These are phyloP conservation scores for Prunus armeniaca DNA, from an alignment of 306 rosid species.

Conservation along the genomic window DNA sequence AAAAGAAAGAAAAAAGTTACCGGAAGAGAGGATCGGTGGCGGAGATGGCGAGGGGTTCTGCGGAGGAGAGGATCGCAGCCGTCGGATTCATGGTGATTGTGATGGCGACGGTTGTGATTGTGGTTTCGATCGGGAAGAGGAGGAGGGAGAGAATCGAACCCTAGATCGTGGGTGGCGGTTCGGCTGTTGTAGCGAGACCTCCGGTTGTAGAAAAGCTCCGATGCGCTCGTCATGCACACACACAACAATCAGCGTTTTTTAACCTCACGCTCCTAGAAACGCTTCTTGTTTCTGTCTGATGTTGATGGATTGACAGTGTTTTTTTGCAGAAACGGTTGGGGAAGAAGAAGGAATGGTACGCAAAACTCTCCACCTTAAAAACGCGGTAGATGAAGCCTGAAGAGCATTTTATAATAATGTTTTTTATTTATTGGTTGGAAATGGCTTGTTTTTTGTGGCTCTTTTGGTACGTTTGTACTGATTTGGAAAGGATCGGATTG, in stretches of 20 bases:
- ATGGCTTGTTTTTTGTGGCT: background rate
- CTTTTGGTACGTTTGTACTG: background rate
- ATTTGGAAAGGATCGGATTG: background rate
- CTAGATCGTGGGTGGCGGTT: slow-evolving; percentile 33
- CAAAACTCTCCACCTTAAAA: background rate
- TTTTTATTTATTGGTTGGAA: background rate
- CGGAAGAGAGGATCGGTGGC: slow-evolving; percentile 34
- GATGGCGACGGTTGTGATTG: slow-evolving; percentile 20
- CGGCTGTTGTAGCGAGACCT: slow-evolving; percentile 81
- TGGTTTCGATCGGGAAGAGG: slow-evolving; percentile 21
- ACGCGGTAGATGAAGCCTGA: background rate
- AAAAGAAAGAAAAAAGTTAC: background rate
- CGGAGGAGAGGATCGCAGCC: slow-evolving; percentile 48
- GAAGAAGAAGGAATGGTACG: background rate
- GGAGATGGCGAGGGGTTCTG: slow-evolving; percentile 42
- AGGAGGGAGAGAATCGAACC: slow-evolving; percentile 34
- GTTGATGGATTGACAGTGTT: background rate
- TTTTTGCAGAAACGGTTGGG: background rate
- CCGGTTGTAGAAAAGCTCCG: slow-evolving; percentile 66
- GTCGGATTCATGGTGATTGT: slow-evolving; percentile 38
- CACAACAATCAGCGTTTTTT: background rate
- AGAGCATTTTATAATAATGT: background rate
- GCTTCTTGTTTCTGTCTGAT: background rate
- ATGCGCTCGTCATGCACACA: slow-evolving; percentile 91
- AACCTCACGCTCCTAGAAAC: background rate